Conservation (phyloP, 2,329 filamentous ascomycete genomes). For the Moelleriella libera region DNA sequence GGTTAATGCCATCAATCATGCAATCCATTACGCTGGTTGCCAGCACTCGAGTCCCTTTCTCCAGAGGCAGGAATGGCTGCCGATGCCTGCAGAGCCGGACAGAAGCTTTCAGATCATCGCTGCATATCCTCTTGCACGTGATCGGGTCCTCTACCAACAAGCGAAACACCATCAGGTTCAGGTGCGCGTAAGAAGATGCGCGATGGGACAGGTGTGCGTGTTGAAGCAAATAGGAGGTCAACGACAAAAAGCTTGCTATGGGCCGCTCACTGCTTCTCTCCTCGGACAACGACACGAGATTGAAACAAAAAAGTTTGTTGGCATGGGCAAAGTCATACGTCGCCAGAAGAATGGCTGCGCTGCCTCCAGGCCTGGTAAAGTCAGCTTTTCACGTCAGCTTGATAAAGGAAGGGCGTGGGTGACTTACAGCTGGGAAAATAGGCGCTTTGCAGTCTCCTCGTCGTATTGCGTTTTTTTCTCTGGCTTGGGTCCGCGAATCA, state of each 20-base stretch:
- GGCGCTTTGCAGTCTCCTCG: slow-evolving; percentile 65
- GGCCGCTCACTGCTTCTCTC: slow-evolving; percentile 58
- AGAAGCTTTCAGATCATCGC: slow-evolving; percentile 55
- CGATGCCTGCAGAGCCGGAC: slow-evolving; percentile 84
- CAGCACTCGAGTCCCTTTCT: slow-evolving; percentile 58
- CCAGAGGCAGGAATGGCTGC: slow-evolving; percentile 67
- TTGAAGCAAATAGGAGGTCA: slow-evolving; percentile 85
- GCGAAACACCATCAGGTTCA: slow-evolving; percentile 74
- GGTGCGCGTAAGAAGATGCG: slow-evolving; percentile 67
- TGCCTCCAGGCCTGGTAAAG: slow-evolving; percentile 51
- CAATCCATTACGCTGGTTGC: slow-evolving; percentile 70
- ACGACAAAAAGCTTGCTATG: slow-evolving; percentile 69
- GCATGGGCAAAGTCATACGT: slow-evolving; percentile 89
- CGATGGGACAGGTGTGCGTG: slow-evolving; percentile 77
- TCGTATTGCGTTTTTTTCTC: slow-evolving; percentile 46
- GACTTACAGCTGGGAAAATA: slow-evolving; percentile 66
- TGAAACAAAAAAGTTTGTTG: slow-evolving; percentile 90
- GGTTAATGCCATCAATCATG: slow-evolving; percentile 81
- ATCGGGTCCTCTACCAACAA: slow-evolving; percentile 75
- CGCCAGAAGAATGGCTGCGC: slow-evolving; percentile 68
- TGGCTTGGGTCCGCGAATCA: slow-evolving; percentile 55
- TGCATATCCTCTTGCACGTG: slow-evolving; percentile 73
- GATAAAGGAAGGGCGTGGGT: too few species aligned
- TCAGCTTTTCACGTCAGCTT: not conserved
- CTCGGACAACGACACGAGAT: slow-evolving; percentile 51